Percentiles rank a stretch among this genome's conserved stretches.
phyloP scores from a whole-genome alignment of 345 rosid genomes.

The Rhodamnia rubescens region DNA sequence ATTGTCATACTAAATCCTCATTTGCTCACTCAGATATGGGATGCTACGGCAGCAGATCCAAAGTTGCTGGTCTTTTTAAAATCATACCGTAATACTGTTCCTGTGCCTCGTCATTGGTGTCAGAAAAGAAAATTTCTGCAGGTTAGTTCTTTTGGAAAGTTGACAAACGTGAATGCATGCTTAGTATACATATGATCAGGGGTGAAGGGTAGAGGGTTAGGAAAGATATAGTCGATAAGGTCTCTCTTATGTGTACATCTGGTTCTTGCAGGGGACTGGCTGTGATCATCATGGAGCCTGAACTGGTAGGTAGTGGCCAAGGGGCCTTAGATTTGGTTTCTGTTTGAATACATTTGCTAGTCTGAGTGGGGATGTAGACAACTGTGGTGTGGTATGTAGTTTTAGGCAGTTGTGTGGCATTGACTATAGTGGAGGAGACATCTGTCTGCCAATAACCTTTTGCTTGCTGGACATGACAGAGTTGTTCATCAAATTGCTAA shows the following conservation, averaged over 20 bases:
- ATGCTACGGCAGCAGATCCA: conserved; percentile 96
- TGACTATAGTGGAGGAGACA: neutral
- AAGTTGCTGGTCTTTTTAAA: conserved; percentile 89
- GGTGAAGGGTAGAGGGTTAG: conserved; percentile 41
- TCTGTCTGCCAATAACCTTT: neutral
- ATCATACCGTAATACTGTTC: conserved; percentile 90
- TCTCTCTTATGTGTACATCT: conserved; percentile 97
- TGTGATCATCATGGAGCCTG: conserved; percentile 87
- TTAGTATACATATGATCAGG: conserved; percentile 29
- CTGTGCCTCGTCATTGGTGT: conserved; percentile 99
- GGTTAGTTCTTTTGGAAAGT: conserved; percentile 41
- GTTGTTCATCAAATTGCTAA: conserved; percentile 24
- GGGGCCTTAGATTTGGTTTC: conserved; percentile 36
- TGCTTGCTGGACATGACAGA: neutral
- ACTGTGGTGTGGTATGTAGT: neutral
- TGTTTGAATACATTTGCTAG: conserved; percentile 16
- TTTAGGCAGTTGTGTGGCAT: neutral
- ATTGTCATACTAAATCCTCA: neutral
- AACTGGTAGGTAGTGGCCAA: conserved; percentile 92
- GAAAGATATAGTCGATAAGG: conserved; percentile 59
- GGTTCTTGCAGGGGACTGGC: conserved; percentile 98
- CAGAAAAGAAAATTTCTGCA: conserved; percentile 98
- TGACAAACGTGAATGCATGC: conserved; percentile 25
- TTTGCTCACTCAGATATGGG: conserved; percentile 78
- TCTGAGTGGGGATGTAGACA: conserved; percentile 32